These are phyloP conservation scores for Ophiocordyceps robertsii DNA, from an alignment of 2,329 filamentous ascomycete genomes.

Conservation along the genomic window DNA sequence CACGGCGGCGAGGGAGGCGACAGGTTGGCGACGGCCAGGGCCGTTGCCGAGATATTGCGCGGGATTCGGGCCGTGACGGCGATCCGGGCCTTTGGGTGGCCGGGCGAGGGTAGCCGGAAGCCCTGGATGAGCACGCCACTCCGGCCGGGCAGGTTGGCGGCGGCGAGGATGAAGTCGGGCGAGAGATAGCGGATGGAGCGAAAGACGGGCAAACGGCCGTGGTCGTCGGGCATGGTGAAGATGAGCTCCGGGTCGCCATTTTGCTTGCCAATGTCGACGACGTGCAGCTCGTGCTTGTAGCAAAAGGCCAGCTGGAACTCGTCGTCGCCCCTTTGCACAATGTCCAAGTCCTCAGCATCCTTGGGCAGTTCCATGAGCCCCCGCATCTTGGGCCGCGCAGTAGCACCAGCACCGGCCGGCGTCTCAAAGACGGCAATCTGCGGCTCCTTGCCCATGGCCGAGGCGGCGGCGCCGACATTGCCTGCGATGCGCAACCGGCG, in stretches of 20 bases:
- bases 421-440: slow-evolving; percentile 69
- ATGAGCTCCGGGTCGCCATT: slow-evolving; percentile 34
- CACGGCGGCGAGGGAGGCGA: slow-evolving; percentile 38
- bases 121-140: slow-evolving; percentile 44
- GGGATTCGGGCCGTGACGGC: slow-evolving; percentile 45
- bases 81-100: slow-evolving; percentile 29
- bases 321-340: slow-evolving; percentile 44
- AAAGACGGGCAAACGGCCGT: slow-evolving; percentile 35
- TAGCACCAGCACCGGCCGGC: slow-evolving; percentile 31
- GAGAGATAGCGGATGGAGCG: slow-evolving; percentile 46
- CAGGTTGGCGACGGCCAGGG: slow-evolving; percentile 64
- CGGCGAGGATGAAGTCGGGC: slow-evolving; percentile 41
- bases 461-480: slow-evolving; percentile 65
- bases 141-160: slow-evolving; percentile 44
- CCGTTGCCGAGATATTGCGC: slow-evolving; percentile 56
- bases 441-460: slow-evolving; percentile 59
- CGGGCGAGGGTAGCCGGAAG: slow-evolving; percentile 33
- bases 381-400: slow-evolving; percentile 30
- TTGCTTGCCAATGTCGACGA: slow-evolving; percentile 43
- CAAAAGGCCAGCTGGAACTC: slow-evolving; percentile 67
- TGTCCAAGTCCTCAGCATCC: slow-evolving; percentile 58
- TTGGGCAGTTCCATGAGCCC: slow-evolving; percentile 35
- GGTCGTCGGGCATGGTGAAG: slow-evolving; percentile 41
- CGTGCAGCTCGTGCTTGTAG: slow-evolving; percentile 60
- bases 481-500: slow-evolving; percentile 43